Evolutionary conservation across 1,284 basidiomycete species (phyloP).

Genomic region (Ustilago sp.): DNA sequence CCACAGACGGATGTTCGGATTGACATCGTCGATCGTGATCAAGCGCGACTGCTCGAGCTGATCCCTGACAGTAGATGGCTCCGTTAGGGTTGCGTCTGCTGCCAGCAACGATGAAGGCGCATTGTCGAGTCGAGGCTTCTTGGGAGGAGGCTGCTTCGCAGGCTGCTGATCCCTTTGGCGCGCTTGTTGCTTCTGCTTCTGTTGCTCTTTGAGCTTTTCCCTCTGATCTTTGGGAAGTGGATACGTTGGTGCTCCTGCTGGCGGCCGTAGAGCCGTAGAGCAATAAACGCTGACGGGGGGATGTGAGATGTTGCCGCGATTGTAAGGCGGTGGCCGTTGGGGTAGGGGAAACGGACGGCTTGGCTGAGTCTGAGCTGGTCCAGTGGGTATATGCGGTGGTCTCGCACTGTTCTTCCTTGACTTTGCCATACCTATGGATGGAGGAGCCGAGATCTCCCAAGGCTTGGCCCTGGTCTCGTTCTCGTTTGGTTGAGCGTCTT

Average conservation of each 20-base stretch:
- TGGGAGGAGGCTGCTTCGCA: slow-evolving; percentile 1
- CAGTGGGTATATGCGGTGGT: neutral
- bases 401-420: neutral
- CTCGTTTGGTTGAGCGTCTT: slow-evolving; percentile 51
- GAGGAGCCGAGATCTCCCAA: slow-evolving; percentile 46
- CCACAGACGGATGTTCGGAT: slow-evolving; percentile 15
- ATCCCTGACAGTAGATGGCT: neutral
- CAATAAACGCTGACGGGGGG: neutral
- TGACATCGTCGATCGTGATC: slow-evolving; percentile 11
- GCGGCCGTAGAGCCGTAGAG: neutral
- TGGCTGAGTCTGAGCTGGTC: neutral
- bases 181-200: slow-evolving; percentile 7
- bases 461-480: slow-evolving; percentile 23
- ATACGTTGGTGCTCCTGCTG: neutral
- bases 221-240: slow-evolving; percentile 9
- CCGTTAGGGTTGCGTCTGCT: neutral
- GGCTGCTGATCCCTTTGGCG: slow-evolving; percentile 1
- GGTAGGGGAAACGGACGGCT: neutral
- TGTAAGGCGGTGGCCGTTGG: slow-evolving; percentile 1
- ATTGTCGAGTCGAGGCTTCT: slow-evolving; percentile 8
- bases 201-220: slow-evolving; percentile 9
- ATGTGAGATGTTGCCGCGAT: neutral
- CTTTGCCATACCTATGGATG: slow-evolving; percentile 23
- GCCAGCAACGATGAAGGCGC: neutral
- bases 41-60: neutral